Evolutionary conservation across 2,329 filamentous ascomycete species (phyloP), one percentile per base, ranked within the genome.

Genomic region (Aspergillus chevalieri): DNA sequence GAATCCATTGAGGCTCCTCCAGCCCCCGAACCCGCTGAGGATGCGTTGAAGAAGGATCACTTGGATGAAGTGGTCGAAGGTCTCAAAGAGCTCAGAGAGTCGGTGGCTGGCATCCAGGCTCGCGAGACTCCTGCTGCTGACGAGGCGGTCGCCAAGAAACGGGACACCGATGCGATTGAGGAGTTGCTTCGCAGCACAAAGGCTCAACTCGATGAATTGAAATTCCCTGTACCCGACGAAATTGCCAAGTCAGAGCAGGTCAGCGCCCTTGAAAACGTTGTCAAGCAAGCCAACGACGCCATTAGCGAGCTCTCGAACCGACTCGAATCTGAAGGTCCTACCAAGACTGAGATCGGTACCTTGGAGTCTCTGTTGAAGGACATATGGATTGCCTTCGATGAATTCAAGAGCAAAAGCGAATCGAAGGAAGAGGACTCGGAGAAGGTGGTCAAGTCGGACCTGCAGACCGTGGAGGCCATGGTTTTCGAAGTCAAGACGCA

Each of bases 131-230:
- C 58, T 22, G 54, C 57, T 17, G 54, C 57, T 9, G 64, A 71
- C 12, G 75, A 79, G 44, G 82, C 83, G 34, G 66, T 77, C 2
- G 84, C 86, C 5, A 83, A 78, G 28, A 88, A 88, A 64, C 89
- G 95, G 57, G 91, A 97, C 59, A 88, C 91, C 0, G 83, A 92
- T 53, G 89, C 89, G 9, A 91, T 97, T 51, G 92, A 96, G 68
- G 94, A 87, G 0, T 83, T 97, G 44, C 78, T 97, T 10, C 83
- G 86, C 39, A 95, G 95, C 65, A 91, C 90, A 28, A 96, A 96
- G 66, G 83, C 85, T 4, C 87, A 87, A 43, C 75, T 97, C 8
- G 92, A 96, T 51, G 90, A 95, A 51, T 80, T 95, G 45, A 81
- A 68, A 4, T 66, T 81, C 22, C 75, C 79, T 1, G 75, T 91